Evolutionary conservation across 306 rosid species (phyloP), one percentile per base, ranked within the genome.

Genomic region (Arachis stenosperma): DNA sequence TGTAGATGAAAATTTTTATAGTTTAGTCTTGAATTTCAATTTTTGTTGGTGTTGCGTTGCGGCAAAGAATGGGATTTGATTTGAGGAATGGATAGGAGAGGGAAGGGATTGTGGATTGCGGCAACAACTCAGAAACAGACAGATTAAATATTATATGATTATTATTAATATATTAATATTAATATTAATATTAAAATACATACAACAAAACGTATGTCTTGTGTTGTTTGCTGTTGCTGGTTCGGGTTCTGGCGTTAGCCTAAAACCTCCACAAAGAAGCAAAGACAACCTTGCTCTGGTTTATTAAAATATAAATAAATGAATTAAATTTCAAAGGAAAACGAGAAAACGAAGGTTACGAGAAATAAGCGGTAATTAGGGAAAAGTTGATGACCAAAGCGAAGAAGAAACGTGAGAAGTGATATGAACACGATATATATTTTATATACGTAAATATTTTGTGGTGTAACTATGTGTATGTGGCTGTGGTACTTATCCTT

Each of bases 41-140:
- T 11, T 9, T 17, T 44, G 27, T 30, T 42, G 29, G 43, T 6
- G 51, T 60, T 61, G 61, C 53, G 53, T 62, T 75, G 37, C 29
- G 59, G 50, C 39, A 72, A 47, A 71, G 76, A 40, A 10, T 46
- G 59, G 67, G 58, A 44, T 71, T 59, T 30, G 68, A 72, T 60
- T 72, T 46, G 51, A 12, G 51, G 51, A 46, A 46, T 46, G n/a
- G 70, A 73, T 61, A 73, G 48, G 61, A 39, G 69, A 9, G 40
- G n/a, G 11, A 50, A 14, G 39, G 58, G 81, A 51, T 27, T 63
- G 55, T 9, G 52, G 61, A 44, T 14, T 40, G 12, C 62, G 14
- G 39, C 11, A 52, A 65, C 14, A 61, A 73, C 14, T 58, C 71
- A 17, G 65, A 41, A 63, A 37, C 60, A 53, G 40, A 79, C 74